Evolutionary conservation across 2,329 filamentous ascomycete species (phyloP), one percentile per base, ranked within the genome.

Genomic region (Ilyonectria mors-panacis): DNA sequence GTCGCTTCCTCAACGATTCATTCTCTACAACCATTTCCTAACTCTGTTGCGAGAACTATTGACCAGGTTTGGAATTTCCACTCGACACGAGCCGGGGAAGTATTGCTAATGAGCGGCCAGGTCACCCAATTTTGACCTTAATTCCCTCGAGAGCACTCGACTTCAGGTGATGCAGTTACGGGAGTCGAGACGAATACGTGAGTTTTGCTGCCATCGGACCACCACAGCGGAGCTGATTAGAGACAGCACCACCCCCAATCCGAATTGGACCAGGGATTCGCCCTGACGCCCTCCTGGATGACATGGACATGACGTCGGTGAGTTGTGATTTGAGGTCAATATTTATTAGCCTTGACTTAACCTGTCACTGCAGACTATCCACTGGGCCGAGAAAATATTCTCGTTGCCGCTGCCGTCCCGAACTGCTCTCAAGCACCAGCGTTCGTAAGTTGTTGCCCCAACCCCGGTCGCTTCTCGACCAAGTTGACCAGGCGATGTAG

Each of bases 301-400:
- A 75, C 55, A 67, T 69, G 17, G 63, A 60, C 42, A 58, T 73
- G 13, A 62, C 54, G 21, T 69, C 68, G 35, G 74, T 75, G 47
- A 60, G 73, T 9, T 44, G 19, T 7, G 7, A 30, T 19, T 5
- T 37, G 28, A 19, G n/a, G 39, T 8, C 9, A 33, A 15, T 13
- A 21, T 17, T 12, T n/a, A 9, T 12, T n/a, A 9, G 47, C 45
- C 35, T 62, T 39, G 61, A 70, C 67, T 62, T 23, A 50, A 28
- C 33, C 39, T 23, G 35, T 33, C 42, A 37, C 48, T 37, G 19
- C 66, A 89, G 87, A 80, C 80, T 56, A 78, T 82, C 5, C 88
- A 91, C 73, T 91, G 89, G 89, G 87, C 88, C 6, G 85, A 89
- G 70, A 83, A 87, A 45, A 88, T 91, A 26, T 91, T 91, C 69